A percentile compares a stretch with the other conserved stretches of the same genome.
Conservation (phyloP, 257 asterid genomes). For the Solanum bulbocastanum region DNA sequence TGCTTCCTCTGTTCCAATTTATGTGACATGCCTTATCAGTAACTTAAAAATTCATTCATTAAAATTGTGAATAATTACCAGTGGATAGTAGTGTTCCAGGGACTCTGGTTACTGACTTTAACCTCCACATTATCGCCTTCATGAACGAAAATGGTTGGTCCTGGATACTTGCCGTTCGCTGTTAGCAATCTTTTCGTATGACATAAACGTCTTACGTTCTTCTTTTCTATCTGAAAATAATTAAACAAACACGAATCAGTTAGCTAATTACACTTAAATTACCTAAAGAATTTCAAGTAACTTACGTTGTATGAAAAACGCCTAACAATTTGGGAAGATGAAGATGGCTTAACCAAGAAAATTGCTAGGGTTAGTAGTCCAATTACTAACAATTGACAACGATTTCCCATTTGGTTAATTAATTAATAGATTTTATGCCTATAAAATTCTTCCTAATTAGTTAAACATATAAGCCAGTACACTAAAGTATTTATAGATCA, state of each 20-base stretch:
- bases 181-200: conserved; percentile 38
- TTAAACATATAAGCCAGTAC: background rate
- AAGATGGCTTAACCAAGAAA: conserved; percentile 12
- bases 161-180: conserved; percentile 62
- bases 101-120: conserved; percentile 41
- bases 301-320: conserved; percentile 43
- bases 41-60: background rate
- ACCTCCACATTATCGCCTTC: conserved; percentile 70
- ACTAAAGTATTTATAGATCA: background rate
- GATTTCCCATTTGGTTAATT: conserved; percentile 26
- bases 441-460: background rate
- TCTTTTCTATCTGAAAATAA: conserved; percentile 49
- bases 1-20: background rate
- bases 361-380: background rate
- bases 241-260: background rate
- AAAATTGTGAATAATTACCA: conserved; percentile 26
- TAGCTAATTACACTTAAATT: background rate
- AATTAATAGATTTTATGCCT: background rate
- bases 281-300: background rate
- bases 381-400: conserved; percentile 6
- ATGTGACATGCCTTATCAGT: background rate
- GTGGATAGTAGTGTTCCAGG: conserved; percentile 62
- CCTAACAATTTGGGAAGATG: conserved; percentile 22
- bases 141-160: conserved; percentile 55
- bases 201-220: conserved; percentile 50